Conservation (phyloP, 352 stramenopile genomes). For the Phytophthora sansomeana region DNA sequence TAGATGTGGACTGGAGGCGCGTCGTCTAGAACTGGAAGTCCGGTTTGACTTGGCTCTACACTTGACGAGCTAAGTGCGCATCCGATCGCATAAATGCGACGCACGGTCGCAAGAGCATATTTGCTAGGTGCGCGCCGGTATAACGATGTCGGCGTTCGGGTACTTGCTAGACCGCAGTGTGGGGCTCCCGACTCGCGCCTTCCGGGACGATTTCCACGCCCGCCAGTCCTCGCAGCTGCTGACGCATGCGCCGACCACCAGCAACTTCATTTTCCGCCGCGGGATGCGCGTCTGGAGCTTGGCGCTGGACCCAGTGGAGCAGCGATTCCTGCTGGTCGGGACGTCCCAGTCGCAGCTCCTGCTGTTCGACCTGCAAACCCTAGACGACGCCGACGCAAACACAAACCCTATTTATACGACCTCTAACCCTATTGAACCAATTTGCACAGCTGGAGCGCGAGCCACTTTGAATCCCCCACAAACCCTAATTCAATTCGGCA, state of each 20-base stretch:
- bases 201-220: slow-evolving; percentile 49
- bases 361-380: slow-evolving; percentile 64
- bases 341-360: slow-evolving; percentile 65
- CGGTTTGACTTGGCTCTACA: no score
- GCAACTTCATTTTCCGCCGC: slow-evolving; percentile 71
- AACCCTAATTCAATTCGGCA: slow-evolving; percentile 53
- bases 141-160: slow-evolving; percentile 46
- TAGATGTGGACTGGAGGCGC: no score
- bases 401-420: slow-evolving; percentile 18
- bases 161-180: slow-evolving; percentile 67
- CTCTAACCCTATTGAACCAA: slow-evolving; percentile 29
- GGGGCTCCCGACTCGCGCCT: slow-evolving; percentile 48
- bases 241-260: slow-evolving; percentile 21
- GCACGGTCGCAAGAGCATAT: no score
- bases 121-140: neutral
- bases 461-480: neutral
- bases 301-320: slow-evolving; percentile 63
- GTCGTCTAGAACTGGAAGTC: no score
- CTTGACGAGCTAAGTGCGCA: no score
- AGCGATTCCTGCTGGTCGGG: slow-evolving; percentile 67
- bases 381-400: slow-evolving; percentile 46
- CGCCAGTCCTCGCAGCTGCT: slow-evolving; percentile 36
- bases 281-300: slow-evolving; percentile 72
- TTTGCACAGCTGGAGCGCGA: slow-evolving; percentile 32
- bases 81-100: no score